Base-by-base conservation (phyloP, 345 rosid genomes). In the Balakata baccata region DNA sequence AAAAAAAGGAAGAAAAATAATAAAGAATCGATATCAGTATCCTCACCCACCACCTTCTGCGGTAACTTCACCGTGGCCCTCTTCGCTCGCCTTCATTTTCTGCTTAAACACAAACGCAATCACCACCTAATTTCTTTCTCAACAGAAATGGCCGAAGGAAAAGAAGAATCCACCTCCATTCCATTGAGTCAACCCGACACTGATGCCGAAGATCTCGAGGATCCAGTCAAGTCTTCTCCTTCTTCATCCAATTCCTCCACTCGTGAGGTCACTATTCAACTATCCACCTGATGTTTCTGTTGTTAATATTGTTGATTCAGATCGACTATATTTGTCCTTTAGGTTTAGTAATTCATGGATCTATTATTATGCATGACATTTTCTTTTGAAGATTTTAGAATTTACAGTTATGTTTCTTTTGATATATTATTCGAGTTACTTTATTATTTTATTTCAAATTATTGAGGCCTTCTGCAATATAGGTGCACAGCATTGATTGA, bases 101-200 rank as follows among this genome's bases (percentile, higher is more conserved):
- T 16, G 18, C 8, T 17, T 2, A 29, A 29, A 29, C 34, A 29
- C 34, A 29, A 29, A 29, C 34, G 34, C 34, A 29, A 29, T 29
- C 34, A 29, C 34, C 34, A 29, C 34, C 34, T 29, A 29, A 29
- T 29, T 29, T 29, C 34, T 29, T 29, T 1, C 34, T 29, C 45
- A 25, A 49, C 18, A 49, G 18, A 46, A 64, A 85, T 89, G 94
- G 88, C 90, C 70, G 91, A 87, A 63, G 91, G 85, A 41, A 85
- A 87, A 67, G 94, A 85, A 50, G 94, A 85, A 60, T 81, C 88
- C 20, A 81, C 89, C 57, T 89, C 94, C 0, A 72, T 86, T 70
- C 88, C 91, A 0, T 80, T 89, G 14, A 81, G 87, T 79, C 87
- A 81, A 22, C 45, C 81, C 74, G 94, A 84, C 58, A 77, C 74